Base-by-base conservation (phyloP, 257 asterid species). In the Solanum chaucha region DNA sequence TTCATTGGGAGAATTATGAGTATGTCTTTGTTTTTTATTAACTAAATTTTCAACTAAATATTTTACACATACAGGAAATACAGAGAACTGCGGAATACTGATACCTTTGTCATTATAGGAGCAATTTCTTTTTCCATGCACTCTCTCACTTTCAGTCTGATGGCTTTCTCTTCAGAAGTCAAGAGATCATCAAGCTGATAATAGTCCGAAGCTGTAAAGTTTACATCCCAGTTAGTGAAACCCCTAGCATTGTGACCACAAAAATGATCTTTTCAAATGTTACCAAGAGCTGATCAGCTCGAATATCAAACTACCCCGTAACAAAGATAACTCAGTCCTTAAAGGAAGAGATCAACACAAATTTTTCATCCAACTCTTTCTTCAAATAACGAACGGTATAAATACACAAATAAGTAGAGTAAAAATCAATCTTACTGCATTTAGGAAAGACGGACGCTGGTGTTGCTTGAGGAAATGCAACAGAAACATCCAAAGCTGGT, bases 51-150 rank as follows among this genome's bases (percentile, higher is more conserved):
- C 68, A 80, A 26, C 68, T 30, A 84, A 64, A 32, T 22, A 71
- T 6, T 36, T 44, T 36, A 7, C 58, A 32, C 48, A 26, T 20
- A 3, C 14, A 46, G 36, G 7, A 73, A 82, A 38, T 44, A 41
- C 22, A 15, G 77, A 85, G 34, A 26, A 71, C 41, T 82, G 94
- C 94, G 5, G 28, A 55, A 26, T 87, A 20, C 13, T 0, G 15
- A 64, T 64, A 97, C 99, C 99, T 94, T 92, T 10, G 99, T 83
- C 98, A 96, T 93, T 89, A 96, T 92, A 3, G 99, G 99, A 87
- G 99, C 99, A 64, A 97, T 97, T 87, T 95, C 98, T 84, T 93
- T 97, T 87, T 97, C 99, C 99, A 97, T 92, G 91, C 97, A 96
- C 87, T 90, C 91, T 83, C 99, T 93, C 78, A 94, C 98, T 92